Evolutionary conservation across 2,329 filamentous ascomycete species (phyloP), one percentile per base, ranked within the genome.

Genomic region (Venturia effusa): DNA sequence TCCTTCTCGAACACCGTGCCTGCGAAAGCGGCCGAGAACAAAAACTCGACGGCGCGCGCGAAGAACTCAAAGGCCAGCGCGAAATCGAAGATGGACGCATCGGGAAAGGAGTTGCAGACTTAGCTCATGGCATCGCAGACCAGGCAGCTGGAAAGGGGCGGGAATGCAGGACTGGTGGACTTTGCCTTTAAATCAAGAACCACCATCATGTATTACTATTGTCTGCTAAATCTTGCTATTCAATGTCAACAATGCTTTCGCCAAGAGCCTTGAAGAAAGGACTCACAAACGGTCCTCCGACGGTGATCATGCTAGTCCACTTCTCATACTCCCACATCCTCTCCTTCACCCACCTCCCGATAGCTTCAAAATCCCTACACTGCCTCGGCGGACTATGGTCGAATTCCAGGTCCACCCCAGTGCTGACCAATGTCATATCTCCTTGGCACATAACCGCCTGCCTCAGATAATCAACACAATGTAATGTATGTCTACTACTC

Each of bases 381-480:
- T 27, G 13, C 59, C 59, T 61, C 30, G 24, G 27, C 4, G 59
- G 59, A 27, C 17, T n/a, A 41, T 61, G 59, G 41, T 61, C 59
- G n/a, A 61, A 61, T 32, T 61, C 59, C 59, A 61, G 41, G 41
- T 61, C 60, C 40, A 22, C 30, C 1, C 60, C 60, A 6, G 60
- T 48, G 37, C 22, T 30, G 30, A 61, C 60, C 10, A 61, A 41
- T 11, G 66, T 62, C 45, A 65, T 39, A 64, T 68, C 67, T 13
- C 55, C 66, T 30, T 43, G 61, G 59, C 67, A 67, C 64, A 63
- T 63, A 11, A 68, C 59, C 8, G 63, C 51, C 43, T 68, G 67
- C 8, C 66, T 65, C 59, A 68, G 45, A 61, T 68, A 68, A 43
- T 68, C 67, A 43, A 67, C 65, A 59, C 67, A 68, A 22, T 61